Conservation (phyloP, 2,329 filamentous ascomycete genomes). For the Acephala macrosclerotiorum region DNA sequence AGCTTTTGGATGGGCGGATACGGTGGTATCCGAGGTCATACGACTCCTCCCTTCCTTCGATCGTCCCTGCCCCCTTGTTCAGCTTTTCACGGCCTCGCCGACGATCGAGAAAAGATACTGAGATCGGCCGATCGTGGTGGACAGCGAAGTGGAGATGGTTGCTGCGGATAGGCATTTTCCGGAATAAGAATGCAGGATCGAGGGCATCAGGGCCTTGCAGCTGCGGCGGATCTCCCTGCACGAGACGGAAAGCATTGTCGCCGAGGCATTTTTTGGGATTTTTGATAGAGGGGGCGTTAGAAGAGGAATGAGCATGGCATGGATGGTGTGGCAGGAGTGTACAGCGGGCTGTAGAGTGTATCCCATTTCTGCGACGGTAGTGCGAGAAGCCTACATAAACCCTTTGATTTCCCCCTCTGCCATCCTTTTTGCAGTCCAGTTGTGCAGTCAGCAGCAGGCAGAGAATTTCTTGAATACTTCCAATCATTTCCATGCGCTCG, state of each 20-base stretch:
- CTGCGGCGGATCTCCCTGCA: constrained; percentile 24
- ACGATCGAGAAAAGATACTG: too few species aligned
- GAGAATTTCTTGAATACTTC: too few species aligned
- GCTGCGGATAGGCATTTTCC: constrained; percentile 28
- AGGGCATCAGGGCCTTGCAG: constrained; percentile 24
- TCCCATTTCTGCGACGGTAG: constrained; percentile 27
- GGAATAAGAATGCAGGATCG: constrained; percentile 29
- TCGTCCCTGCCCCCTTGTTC: constrained; percentile 13
- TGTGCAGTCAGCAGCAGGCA: too few species aligned
- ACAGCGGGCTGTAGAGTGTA: constrained; percentile 19
- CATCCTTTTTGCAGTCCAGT: constrained; percentile 24
- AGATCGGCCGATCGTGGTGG: constrained; percentile 30
- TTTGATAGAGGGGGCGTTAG: constrained; percentile 15
- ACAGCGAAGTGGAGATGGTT: constrained; percentile 27
- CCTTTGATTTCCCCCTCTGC: constrained; percentile 18
- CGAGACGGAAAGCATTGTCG: constrained; percentile 24
- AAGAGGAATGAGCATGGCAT: constrained; percentile 8
- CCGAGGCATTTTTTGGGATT: constrained; percentile 27
- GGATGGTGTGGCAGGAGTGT: too few species aligned
- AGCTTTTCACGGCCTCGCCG: constrained; percentile 14
- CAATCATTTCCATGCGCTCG: too few species aligned
- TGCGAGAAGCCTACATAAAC: constrained; percentile 22
- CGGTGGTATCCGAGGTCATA: constrained; percentile 25
- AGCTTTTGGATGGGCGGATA: constrained; percentile 28
- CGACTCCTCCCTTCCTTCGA: constrained; percentile 18